Evolutionary conservation across 2,329 filamentous ascomycete species (phyloP), one percentile per base, ranked within the genome.

Genomic region (Pseudocercospora fijiensis): DNA sequence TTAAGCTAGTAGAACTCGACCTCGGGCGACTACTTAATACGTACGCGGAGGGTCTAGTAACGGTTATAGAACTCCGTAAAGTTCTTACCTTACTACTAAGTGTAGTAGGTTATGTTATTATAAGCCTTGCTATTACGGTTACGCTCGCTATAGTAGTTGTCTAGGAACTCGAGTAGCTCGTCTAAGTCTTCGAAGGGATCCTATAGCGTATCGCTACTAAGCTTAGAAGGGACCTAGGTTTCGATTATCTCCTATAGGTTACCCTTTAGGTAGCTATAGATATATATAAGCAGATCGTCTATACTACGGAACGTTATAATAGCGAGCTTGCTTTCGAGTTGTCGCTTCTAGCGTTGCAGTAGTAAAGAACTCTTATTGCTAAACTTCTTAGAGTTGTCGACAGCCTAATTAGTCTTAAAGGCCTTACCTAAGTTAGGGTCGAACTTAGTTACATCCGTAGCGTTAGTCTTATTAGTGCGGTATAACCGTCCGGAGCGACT

Each of bases 31-130:
- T 30, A 26, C 5, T 51, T 22, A 26, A 53, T 22, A 11, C 27
- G 18, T 2, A 37, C 43, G 16, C 41, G 24, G 8, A 60, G 58
- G 10, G 45, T 52, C 1, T 60, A 26, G 26, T 41, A 57, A 5
- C 28, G 13, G 37, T 57, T 57, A 33, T 61, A 30, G 41, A 61
- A 57, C 49, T 61, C 20, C 10, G 27, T 30, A 22, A 56, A 61
- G 20, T n/a, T n/a, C 45, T 61, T 5, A 13, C 26, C 45, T 6
- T 56, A 6, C 16, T 22, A 11, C 27, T 56, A 33, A 18, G 37
- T 56, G 28, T 56, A 33, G 18, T 43, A 49, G 16, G 20, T 33
- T 20, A 61, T 24, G 22, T 56, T 18, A 18, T 28, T 26, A 45
- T 49, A 61, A 9, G 51, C 27, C 9, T 45, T 43, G 6, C 37